A percentile compares a stretch with the other conserved stretches of the same genome.
These are phyloP conservation scores for Claviceps digitariae DNA, from an alignment of 2,329 filamentous ascomycete genomes.

Conservation along the genomic window DNA sequence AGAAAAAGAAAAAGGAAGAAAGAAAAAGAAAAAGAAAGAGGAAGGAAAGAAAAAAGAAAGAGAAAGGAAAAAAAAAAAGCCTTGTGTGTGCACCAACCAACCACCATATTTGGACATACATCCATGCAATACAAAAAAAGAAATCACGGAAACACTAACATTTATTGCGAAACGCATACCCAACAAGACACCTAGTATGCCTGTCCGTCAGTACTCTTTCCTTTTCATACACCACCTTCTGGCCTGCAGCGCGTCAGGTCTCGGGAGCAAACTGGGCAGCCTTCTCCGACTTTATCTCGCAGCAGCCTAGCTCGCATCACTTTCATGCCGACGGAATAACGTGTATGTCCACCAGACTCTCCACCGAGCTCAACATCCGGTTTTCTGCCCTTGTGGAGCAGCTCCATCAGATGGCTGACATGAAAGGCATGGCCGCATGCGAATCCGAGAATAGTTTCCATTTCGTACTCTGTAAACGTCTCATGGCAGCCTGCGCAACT, in stretches of 20 bases:
- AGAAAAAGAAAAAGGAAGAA: too few relatives aligned
- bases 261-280: slow-evolving; percentile 45
- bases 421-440: slow-evolving; percentile 76
- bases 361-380: slow-evolving; percentile 34
- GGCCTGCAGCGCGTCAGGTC: background rate
- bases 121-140: background rate
- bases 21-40: too few relatives aligned
- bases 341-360: slow-evolving; percentile 27
- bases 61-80: background rate
- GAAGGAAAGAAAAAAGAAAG: background rate
- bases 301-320: slow-evolving; percentile 75
- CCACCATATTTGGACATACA: background rate
- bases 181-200: background rate
- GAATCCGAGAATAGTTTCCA: slow-evolving; percentile 65
- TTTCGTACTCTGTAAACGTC: slow-evolving; percentile 46
- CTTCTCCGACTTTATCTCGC: slow-evolving; percentile 52
- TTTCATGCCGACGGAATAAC: slow-evolving; percentile 66
- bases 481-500: slow-evolving; percentile 46
- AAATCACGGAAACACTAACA: background rate
- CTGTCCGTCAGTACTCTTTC: background rate
- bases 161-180: background rate
- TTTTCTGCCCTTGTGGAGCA: slow-evolving; percentile 30
- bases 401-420: slow-evolving; percentile 53
- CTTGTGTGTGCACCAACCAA: background rate
- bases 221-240: background rate